phyloP scores from a whole-genome alignment of 768 basidiomycete genomes.

The Collybia sordida region DNA sequence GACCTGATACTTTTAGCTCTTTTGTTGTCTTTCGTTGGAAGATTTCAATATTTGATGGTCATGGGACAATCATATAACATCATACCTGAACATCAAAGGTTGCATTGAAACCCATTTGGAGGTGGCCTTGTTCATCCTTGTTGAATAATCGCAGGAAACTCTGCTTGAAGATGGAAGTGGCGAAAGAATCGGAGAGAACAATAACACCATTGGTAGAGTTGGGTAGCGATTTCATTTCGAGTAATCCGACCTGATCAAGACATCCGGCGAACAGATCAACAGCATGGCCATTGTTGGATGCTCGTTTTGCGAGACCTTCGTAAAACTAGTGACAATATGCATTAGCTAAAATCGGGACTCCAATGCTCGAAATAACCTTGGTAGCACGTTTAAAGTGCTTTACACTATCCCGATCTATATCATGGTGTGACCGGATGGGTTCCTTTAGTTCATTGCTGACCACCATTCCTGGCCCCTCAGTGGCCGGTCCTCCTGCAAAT shows the following conservation, averaged over 20 bases:
- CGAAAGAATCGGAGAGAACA: constrained; percentile 94
- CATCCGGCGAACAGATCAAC: constrained; percentile 97
- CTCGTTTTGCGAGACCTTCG: constrained; percentile 90
- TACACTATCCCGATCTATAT: constrained; percentile 94
- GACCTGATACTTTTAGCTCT: constrained; percentile 96
- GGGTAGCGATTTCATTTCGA: constrained; percentile 95
- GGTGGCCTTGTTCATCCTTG: constrained; percentile 89
- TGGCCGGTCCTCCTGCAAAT: constrained; percentile 92
- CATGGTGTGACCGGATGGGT: constrained; percentile 97
- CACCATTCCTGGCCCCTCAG: constrained; percentile 96
- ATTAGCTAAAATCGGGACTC: not conserved
- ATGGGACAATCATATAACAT: not conserved
- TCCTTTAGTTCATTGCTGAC: constrained; percentile 95
- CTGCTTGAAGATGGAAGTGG: constrained; percentile 98
- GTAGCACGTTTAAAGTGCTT: constrained; percentile 97
- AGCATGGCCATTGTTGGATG: constrained; percentile 91
- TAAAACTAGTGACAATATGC: constrained; percentile 70
- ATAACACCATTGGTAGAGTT: constrained; percentile 98
- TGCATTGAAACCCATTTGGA: constrained; percentile 98
- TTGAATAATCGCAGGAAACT: constrained; percentile 90
- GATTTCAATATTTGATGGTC: not conserved
- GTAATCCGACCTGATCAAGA: constrained; percentile 93
- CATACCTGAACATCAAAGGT: constrained; percentile 95
- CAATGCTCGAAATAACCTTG: constrained; percentile 58
- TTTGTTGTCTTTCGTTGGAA: constrained; percentile 77